phyloP scores from a whole-genome alignment of 2,329 filamentous ascomycete genomes.

The Mycosphaerella sp. region DNA sequence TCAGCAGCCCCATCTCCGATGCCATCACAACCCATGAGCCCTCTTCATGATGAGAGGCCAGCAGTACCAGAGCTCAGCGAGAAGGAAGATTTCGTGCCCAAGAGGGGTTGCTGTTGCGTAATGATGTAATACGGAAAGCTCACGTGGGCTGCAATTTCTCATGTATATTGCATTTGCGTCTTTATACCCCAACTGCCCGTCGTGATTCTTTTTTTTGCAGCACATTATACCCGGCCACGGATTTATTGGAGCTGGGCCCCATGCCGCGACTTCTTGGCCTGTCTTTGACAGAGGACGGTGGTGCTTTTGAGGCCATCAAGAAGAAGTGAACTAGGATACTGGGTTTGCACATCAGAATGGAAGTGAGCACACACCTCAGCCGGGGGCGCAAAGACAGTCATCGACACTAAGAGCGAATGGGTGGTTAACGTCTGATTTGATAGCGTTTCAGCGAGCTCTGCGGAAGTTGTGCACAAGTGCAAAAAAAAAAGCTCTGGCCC shows the following conservation, averaged over 20 bases:
- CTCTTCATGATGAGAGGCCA: constrained; percentile 39
- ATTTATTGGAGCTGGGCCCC: neutral
- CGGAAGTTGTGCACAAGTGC: neutral
- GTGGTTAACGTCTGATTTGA: neutral
- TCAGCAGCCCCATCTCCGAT: constrained; percentile 15
- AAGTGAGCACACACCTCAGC: neutral
- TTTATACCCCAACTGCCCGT: neutral
- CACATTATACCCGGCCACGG: neutral
- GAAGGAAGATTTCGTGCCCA: constrained; percentile 48
- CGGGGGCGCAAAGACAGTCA: neutral
- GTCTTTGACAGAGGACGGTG: neutral
- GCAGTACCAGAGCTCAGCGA: constrained; percentile 52
- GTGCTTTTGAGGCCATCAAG: neutral
- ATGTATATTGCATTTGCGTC: neutral
- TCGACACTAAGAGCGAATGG: neutral
- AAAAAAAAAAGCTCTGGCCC: no score
- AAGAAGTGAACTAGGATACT: neutral
- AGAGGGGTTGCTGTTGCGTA: constrained; percentile 64
- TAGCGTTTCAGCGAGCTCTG: neutral
- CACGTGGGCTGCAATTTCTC: neutral
- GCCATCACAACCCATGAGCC: constrained; percentile 26
- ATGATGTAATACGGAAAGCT: constrained; percentile 54
- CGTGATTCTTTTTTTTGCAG: neutral
- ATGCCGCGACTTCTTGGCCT: neutral
- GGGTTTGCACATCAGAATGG: neutral